Evolutionary conservation across 805 yeast genomes (phyloP), one percentile per base, ranked within the genome.

Genomic region (Monosporozyma yasuniensis): DNA sequence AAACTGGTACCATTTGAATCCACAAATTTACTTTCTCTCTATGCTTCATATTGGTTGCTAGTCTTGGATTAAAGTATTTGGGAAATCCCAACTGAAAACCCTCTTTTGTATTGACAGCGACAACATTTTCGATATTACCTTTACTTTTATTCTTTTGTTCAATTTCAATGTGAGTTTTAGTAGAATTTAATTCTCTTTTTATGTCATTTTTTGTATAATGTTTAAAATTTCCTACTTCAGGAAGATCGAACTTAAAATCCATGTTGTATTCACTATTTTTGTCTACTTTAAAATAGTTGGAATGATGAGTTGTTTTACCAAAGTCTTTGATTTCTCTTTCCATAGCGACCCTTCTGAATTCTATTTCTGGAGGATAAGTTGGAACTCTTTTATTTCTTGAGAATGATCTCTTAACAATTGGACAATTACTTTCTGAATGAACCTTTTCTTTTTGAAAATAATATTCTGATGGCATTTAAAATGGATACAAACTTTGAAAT

Each of bases 11-110:
- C 27, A 72, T 70, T 3, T 68, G 67, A 34, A 85, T 74, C 93
- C 93, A 85, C 6, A 63, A 67, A 37, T 71, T 71, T 0, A 85
- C 85, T 57, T 84, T 85, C 57, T 85, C 91, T 45, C 66, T 69
- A 53, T 74, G 77, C 1, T 80, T 73, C 89, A 85, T 84, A 61
- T 79, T 81, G 8, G 75, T 67, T 2, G 80, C 79, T 28, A 66
- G 65, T 58, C 87, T 71, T 11, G 91, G 91, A 51, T 83, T 75
- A 59, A 84, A 83, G 12, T 60, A 58, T 0, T 68, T 52, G 1
- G 84, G 82, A 48, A 78, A 72, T 9, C 55, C 48, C 10, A 5
- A 12, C n/a, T 32, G 35, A 12, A 32, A 4, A 32, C 11, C n/a
- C 35, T 32, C 27, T 25, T 25, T 25, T 25, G 27, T 25, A n/a